A percentile compares a stretch with the other conserved stretches of the same genome.
These are phyloP conservation scores for Sarocladiaceae sp. DNA, from an alignment of 2,329 filamentous ascomycete species.

Conservation along the genomic window DNA sequence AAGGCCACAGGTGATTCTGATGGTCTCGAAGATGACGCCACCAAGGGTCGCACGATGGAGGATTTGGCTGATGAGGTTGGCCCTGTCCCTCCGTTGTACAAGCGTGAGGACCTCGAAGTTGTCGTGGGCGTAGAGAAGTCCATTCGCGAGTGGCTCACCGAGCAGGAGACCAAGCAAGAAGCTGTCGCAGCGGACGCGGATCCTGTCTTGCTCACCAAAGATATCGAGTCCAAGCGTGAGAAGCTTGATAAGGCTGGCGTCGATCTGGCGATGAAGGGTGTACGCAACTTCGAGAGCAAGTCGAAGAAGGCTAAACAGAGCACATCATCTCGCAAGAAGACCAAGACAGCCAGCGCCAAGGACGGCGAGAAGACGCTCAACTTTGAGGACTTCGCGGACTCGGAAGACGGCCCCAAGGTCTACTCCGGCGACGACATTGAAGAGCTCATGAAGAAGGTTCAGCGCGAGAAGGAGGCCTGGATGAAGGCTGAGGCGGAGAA, in stretches of 20 bases:
- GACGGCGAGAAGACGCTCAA: conserved; percentile 37
- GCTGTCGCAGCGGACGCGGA: conserved; percentile 67
- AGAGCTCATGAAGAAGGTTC: conserved; percentile 38
- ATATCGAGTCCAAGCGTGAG: conserved; percentile 64
- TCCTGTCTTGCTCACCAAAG: conserved; percentile 68
- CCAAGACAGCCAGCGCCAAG: conserved; percentile 31
- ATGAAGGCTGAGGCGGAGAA: conserved; percentile 23
- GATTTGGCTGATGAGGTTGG: conserved; percentile 41
- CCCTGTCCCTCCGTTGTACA: conserved; percentile 64
- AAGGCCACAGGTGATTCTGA: conserved; percentile 57
- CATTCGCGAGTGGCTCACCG: conserved; percentile 69
- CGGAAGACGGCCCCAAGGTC: conserved; percentile 22
- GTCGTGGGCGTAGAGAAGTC: conserved; percentile 60
- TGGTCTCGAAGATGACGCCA: conserved; percentile 70
- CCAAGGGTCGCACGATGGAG: conserved; percentile 40
- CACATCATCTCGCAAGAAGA: conserved; percentile 11
- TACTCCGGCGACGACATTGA: conserved; percentile 43
- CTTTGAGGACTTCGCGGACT: conserved; percentile 27
- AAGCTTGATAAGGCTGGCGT: conserved; percentile 68
- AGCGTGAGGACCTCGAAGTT: conserved; percentile 63
- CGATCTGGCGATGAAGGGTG: conserved; percentile 66
- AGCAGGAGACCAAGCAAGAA: conserved; percentile 66
- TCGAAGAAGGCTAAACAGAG: conserved; percentile 44
- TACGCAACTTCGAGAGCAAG: conserved; percentile 49
- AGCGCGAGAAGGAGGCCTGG: conserved; percentile 11